Evolutionary conservation across 768 basidiomycete genomes (phyloP).

Genomic region (Hypholoma fasciculare): DNA sequence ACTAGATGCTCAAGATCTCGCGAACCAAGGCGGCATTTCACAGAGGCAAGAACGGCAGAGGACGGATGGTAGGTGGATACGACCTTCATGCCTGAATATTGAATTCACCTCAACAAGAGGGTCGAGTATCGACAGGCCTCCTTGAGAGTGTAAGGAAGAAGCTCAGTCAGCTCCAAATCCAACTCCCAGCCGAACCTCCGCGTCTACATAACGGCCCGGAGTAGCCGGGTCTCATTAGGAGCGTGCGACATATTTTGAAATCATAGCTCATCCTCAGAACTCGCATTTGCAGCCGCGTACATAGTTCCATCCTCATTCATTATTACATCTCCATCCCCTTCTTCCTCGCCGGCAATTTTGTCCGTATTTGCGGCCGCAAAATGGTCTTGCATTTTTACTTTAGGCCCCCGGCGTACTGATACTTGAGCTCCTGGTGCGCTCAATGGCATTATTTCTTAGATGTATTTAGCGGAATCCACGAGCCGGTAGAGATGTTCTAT

Average conservation of each 20-base stretch:
- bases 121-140: conserved; percentile 1
- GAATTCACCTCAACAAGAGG: not conserved
- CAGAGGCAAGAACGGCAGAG: conserved; percentile 68
- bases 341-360: conserved; percentile 15
- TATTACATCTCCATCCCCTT: conserved; percentile 36
- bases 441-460: conserved; percentile 60
- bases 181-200: not conserved
- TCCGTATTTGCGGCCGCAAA: conserved; percentile 38
- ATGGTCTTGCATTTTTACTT: conserved; percentile 43
- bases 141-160: no score
- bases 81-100: conserved; percentile 43
- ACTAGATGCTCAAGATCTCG: conserved; percentile 63
- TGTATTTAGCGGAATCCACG: not conserved
- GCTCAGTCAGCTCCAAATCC: no score
- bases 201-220: not conserved
- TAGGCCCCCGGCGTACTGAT: conserved; percentile 16
- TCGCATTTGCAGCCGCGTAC: conserved; percentile 33
- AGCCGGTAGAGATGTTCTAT: not conserved
- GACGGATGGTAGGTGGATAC: conserved; percentile 77
- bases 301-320: conserved; percentile 66
- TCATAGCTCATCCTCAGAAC: conserved; percentile 22
- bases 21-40: conserved; percentile 64
- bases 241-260: not conserved
- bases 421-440: conserved; percentile 38
- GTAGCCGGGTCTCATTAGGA: not conserved